These are phyloP conservation scores for Ziziphus jujuba DNA, from an alignment of 306 rosid genomes.

Conservation along the genomic window DNA sequence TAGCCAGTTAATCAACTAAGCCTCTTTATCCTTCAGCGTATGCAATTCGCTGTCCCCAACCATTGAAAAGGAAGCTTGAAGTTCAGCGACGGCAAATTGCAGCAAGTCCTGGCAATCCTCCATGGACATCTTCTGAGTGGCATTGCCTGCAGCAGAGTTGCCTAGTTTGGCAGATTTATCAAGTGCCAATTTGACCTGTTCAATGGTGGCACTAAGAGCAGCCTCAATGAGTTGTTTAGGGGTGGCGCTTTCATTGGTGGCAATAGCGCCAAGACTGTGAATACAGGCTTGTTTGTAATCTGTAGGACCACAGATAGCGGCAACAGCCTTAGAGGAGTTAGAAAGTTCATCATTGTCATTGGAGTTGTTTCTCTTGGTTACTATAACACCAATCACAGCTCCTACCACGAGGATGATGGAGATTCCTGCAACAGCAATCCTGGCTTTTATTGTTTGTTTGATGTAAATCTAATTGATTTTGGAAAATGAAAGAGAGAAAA, in stretches of 20 bases:
- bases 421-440: constrained; percentile 8
- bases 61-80: constrained; percentile 8
- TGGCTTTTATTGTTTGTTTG: not conserved
- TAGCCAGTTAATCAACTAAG: constrained; percentile 29
- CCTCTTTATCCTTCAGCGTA: constrained; percentile 1
- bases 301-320: constrained; percentile 24
- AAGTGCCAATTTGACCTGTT: constrained; percentile 7
- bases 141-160: not conserved
- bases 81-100: constrained; percentile 9
- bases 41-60: not conserved
- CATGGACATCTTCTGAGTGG: constrained; percentile 18
- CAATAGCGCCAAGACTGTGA: constrained; percentile 6
- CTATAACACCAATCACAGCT: constrained; percentile 19
- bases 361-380: not conserved
- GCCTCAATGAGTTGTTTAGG: constrained; percentile 25
- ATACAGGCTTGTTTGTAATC: constrained; percentile 36
- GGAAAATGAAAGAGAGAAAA: too few relatives aligned
- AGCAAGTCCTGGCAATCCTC: constrained; percentile 29
- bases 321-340: constrained; percentile 16
- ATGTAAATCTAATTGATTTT: not conserved
- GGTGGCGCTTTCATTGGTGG: constrained; percentile 18
- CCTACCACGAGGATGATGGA: constrained; percentile 28
- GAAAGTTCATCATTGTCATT: not conserved
- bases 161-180: constrained; percentile 9
- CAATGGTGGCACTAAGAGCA: constrained; percentile 26